Evolutionary conservation across 495 filamentous ascomycete genomes (phyloP), one percentile per base, ranked within the genome.

Genomic region (Xylaria intraflava): DNA sequence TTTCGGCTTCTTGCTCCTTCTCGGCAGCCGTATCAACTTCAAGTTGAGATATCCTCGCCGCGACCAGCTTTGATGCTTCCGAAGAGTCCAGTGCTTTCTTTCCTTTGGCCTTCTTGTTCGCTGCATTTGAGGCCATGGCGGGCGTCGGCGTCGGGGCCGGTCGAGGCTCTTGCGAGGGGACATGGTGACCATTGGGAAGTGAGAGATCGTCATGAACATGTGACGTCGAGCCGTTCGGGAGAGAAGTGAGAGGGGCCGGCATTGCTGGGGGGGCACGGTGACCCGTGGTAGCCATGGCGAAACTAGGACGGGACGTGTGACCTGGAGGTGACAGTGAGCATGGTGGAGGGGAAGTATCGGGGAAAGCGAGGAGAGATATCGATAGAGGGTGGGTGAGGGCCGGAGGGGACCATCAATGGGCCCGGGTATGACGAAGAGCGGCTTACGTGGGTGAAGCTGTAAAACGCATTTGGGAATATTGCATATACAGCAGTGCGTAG

Each of bases 1-100:
- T 96, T 74, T 96, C 93, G 52, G 82, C 83, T 67, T 96, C 90
- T 69, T 96, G 88, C 56, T 96, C 91, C 72, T 93, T 95, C 59
- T 96, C 91, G 48, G 88, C 88, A 20, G 90, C 90, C 46, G 85
- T 85, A 77, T 96, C 90, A 33, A 86, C 84, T 69, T 98, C 93
- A 58, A 98, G 72, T 75, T 97, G 94, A 22, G 90, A 92, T 59
- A 98, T 96, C 69, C 92, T 90, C 26, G 90, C 89, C 24, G 89
- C 86, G 44, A 98, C 79, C 51, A 95, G 78, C 72, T 96, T 96
- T 35, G 86, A 87, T 10, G 89, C 88, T 61, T 96, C 90, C 59
- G 78, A 86, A 35, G 88, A 84, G 67, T 95, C 90, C 27, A 86
- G 70, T 26, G 79, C 67, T 69, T 88, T 88, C 73, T 80, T 79